Evolutionary conservation across 2,329 filamentous ascomycete species (phyloP).

Genomic region (Neonectria magnoliae): DNA sequence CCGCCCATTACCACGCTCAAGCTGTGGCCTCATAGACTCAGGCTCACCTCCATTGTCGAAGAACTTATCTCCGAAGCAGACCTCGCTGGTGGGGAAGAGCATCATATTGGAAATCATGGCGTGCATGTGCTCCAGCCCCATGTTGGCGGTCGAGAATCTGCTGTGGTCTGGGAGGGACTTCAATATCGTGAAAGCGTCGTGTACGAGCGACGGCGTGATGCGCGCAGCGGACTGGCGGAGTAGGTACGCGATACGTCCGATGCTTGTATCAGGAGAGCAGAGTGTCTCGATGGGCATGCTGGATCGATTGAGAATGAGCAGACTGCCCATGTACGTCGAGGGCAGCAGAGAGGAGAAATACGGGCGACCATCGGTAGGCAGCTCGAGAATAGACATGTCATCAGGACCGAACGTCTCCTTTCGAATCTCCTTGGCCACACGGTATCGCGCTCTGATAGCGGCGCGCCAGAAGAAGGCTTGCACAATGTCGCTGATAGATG

Average conservation of each 20-base stretch:
- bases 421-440: slow-evolving; percentile 40
- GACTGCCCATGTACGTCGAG: slow-evolving; percentile 43
- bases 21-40: slow-evolving; percentile 42
- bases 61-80: slow-evolving; percentile 41
- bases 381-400: slow-evolving; percentile 47
- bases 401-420: slow-evolving; percentile 32
- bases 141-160: slow-evolving; percentile 38
- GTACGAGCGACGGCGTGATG: slow-evolving; percentile 40
- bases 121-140: slow-evolving; percentile 42
- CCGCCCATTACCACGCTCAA: slow-evolving; percentile 40
- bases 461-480: slow-evolving; percentile 54
- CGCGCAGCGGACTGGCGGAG: slow-evolving; percentile 39
- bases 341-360: slow-evolving; percentile 45
- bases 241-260: slow-evolving; percentile 37
- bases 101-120: slow-evolving; percentile 46
- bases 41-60: slow-evolving; percentile 42
- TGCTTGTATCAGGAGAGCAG: slow-evolving; percentile 39
- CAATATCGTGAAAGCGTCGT: slow-evolving; percentile 44
- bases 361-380: slow-evolving; percentile 45
- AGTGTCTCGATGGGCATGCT: slow-evolving; percentile 39
- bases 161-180: slow-evolving; percentile 41
- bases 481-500: slow-evolving; percentile 50
- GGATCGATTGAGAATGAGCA: slow-evolving; percentile 43
- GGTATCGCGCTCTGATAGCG: slow-evolving; percentile 47
- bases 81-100: slow-evolving; percentile 40